phyloP scores from a whole-genome alignment of 495 filamentous ascomycete genomes.

The Usnea hakonensis region DNA sequence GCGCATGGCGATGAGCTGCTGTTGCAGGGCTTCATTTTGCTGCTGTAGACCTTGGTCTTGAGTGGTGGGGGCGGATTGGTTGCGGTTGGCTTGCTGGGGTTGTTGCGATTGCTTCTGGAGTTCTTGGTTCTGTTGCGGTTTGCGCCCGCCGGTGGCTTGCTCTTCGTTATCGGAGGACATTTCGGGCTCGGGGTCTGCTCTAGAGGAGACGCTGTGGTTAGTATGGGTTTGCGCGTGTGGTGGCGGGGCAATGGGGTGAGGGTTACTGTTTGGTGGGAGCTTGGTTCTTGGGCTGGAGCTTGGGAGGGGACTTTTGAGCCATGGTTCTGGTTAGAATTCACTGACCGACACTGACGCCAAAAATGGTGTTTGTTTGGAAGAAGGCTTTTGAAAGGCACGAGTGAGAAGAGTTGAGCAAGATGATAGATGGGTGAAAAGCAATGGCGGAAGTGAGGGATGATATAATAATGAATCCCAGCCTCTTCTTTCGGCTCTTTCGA shows the following conservation, averaged over 20 bases:
- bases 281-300: slow-evolving; percentile 17
- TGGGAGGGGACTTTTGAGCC: slow-evolving; percentile 16
- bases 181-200: slow-evolving; percentile 14
- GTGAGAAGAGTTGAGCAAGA: no score
- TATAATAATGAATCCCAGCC: not conserved
- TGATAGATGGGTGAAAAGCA: not conserved
- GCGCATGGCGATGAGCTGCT: slow-evolving; percentile 15
- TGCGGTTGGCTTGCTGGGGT: slow-evolving; percentile 11
- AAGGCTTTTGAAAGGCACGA: no score
- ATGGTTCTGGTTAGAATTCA: slow-evolving; percentile 7
- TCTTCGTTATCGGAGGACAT: slow-evolving; percentile 18
- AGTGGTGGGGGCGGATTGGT: slow-evolving; percentile 5
- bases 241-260: not conserved
- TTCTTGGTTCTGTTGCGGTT: slow-evolving; percentile 2
- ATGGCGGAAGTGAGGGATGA: not conserved
- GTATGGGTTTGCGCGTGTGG: not conserved
- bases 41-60: slow-evolving; percentile 14
- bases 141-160: slow-evolving; percentile 16
- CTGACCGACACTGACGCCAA: slow-evolving; percentile 2
- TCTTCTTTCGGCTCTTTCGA: not conserved
- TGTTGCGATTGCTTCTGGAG: not conserved
- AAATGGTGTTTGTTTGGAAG: not conserved
- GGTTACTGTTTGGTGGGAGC: slow-evolving; percentile 17
- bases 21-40: slow-evolving; percentile 16
- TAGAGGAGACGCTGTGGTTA: slow-evolving; percentile 6